Percentiles rank a stretch among this genome's conserved stretches.
Conservation (phyloP, 768 basidiomycete species). For the Xerocomellus chrysenteron region DNA sequence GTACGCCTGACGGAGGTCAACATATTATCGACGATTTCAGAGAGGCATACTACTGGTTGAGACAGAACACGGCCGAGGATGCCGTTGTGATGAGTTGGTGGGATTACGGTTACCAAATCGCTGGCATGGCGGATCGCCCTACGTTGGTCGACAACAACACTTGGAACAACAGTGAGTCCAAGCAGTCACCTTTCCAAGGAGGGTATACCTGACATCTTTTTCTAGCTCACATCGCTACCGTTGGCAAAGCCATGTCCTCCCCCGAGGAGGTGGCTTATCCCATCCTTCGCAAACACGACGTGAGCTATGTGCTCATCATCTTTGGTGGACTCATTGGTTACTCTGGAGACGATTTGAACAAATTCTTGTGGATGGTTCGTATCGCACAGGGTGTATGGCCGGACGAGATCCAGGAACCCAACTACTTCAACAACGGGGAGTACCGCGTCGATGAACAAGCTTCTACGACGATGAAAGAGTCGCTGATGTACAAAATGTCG, state of each 20-base stretch:
- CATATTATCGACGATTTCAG: slow-evolving; percentile 99
- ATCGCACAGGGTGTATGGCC: slow-evolving; percentile 97
- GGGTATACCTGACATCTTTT: slow-evolving; percentile 5
- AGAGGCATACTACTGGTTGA: slow-evolving; percentile 98
- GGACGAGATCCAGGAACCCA: slow-evolving; percentile 93
- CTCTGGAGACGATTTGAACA: slow-evolving; percentile 99
- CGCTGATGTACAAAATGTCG: slow-evolving; percentile 99
- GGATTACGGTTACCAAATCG: slow-evolving; percentile 99
- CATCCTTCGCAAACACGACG: slow-evolving; percentile 94
- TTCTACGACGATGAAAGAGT: slow-evolving; percentile 85
- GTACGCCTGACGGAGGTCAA: slow-evolving; percentile 77
- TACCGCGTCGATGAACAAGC: slow-evolving; percentile 90
- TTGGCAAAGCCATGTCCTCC: slow-evolving; percentile 97
- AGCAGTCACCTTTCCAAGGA: not conserved
- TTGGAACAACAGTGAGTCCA: slow-evolving; percentile 93
- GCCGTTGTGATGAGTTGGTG: slow-evolving; percentile 99
- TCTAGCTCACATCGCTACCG: slow-evolving; percentile 93
- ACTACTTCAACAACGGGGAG: slow-evolving; percentile 94
- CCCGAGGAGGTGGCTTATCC: slow-evolving; percentile 95
- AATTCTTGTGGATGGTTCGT: slow-evolving; percentile 98
- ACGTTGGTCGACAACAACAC: slow-evolving; percentile 99
- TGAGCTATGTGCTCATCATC: slow-evolving; percentile 95
- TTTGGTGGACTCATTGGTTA: slow-evolving; percentile 97
- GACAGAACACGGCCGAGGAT: slow-evolving; percentile 90
- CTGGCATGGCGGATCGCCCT: slow-evolving; percentile 96